Base-by-base conservation (phyloP, 345 rosid species). In the Bruguiera gymnorhiza region DNA sequence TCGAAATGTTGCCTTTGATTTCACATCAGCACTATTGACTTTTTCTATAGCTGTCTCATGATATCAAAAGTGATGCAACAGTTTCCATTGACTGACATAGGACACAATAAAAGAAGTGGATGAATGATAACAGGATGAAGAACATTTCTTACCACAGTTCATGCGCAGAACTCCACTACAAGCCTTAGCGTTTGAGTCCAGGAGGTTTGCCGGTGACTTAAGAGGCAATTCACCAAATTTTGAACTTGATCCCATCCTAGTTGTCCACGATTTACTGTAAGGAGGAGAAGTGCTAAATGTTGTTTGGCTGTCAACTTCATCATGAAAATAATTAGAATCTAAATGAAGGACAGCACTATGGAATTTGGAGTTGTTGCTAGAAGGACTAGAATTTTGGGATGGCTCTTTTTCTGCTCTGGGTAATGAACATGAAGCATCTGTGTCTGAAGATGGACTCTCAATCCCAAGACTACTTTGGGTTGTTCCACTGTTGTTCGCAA, bases 391-490 rank as follows among this genome's bases (percentile, higher is more conserved):
- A 63, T 61, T 62, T 68, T 59, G 20, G 32, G 48, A 64, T 65
- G 53, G 76, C 37, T 69, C 70, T 19, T 60, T 65, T 8, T 66
- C 69, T 24, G 73, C 31, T 62, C 71, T 63, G 39, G 74, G 53
- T 34, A 70, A 36, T 18, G 76, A 70, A 8, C 32, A 10, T n/a
- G 77, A 69, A 68, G 60, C 26, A 39, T 69, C 74, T 39, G 56
- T 39, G 48, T 59, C 66, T 3, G 68, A 60, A 54, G 43, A 60
- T 26, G 79, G 73, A 70, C 76, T 76, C 30, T 68, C 68, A 1
- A 65, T 46, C 34, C 80, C 74, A 6, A 65, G 66, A 48, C 70
- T 79, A 37, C 78, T 73, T 39, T 19, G 56, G 19, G 75, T 71
- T 2, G 76, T 63, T 51, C 37, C 63, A 52, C 72, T 67, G 16